A percentile compares a stretch with the other conserved stretches of the same genome.
Conservation (phyloP, 257 asterid species). For the Penstemon davidsonii region DNA sequence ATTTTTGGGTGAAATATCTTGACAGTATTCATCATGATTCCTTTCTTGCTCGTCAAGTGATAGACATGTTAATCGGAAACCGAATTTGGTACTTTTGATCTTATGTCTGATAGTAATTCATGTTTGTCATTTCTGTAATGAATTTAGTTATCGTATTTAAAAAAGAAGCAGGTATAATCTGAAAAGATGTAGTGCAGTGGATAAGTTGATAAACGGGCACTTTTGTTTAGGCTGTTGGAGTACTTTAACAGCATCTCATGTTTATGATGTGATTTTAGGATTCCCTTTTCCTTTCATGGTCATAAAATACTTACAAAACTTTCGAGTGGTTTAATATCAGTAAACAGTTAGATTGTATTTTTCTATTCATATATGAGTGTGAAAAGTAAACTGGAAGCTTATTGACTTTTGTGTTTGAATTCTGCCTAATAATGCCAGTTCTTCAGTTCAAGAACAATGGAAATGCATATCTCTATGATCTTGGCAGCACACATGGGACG, state of each 20-base stretch:
- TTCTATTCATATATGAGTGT: conserved; percentile 14
- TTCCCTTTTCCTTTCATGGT: not conserved
- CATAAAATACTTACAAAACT: conserved; percentile 5
- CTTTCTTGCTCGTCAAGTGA: conserved; percentile 4
- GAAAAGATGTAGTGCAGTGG: conserved; percentile 1
- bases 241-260: not conserved
- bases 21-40: conserved; percentile 4
- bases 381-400: not conserved
- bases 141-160: not conserved
- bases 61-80: conserved; percentile 2
- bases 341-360: conserved; percentile 3
- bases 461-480: conserved; percentile 78
- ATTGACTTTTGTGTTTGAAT: conserved; percentile 12
- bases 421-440: conserved; percentile 51
- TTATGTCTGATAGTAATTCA: conserved; percentile 4
- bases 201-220: conserved; percentile 3
- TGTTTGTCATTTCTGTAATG: conserved; percentile 13
- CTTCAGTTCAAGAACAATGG: conserved; percentile 84
- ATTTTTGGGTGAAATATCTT: conserved; percentile 2
- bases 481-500: conserved; percentile 95
- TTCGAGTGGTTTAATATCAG: conserved; percentile 7
- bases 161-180: not conserved
- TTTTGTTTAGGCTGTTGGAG: conserved; percentile 8
- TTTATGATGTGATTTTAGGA: conserved; percentile 1
- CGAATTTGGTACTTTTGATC: not conserved